Evolutionary conservation across 1,139 yeast genomes (phyloP), one percentile per base, ranked within the genome.

Genomic region (Yamadazyma jaroonii): DNA sequence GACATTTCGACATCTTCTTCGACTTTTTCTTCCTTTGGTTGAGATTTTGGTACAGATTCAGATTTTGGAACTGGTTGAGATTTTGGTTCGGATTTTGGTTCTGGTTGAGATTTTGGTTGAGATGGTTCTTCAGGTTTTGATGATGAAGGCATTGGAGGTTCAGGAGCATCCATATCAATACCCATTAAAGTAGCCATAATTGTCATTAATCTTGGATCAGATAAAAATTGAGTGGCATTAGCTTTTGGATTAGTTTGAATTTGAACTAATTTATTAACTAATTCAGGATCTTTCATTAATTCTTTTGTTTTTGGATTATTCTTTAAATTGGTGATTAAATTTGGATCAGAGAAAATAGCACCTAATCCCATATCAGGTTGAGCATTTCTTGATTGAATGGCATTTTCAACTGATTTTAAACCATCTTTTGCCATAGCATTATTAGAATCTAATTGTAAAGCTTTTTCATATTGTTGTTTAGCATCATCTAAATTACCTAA

Each of bases 351-450:
- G 60, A 92, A 87, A 54, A 89, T 76, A 46, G 79, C 72, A 32
- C 84, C 86, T 53, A 86, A 64, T 1, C 95, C 96, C 72, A 84
- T 63, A 56, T 83, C 92, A 8, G 92, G 88, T 41, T 59, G 65
- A 15, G 68, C 56, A 21, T 64, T 53, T 49, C 67, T 58, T n/a
- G 66, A 59, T 29, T 56, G 54, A 40, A 77, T 65, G 17, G 85
- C 79, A 28, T 72, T 76, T 42, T 79, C 77, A 12, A 89, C 92
- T 31, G 84, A 73, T 41, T 74, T 68, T 46, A 90, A 66, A 2
- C 97, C 98, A 37, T 81, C 81, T 60, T 82, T 75, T 32, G 97
- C 97, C 79, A 88, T 87, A 40, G 88, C 81, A 59, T 92, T 94
- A 42, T 67, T 43, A 17, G 95, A 74, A 51, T 94, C 98, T 48